Evolutionary conservation across 257 asterid genomes (phyloP).

Genomic region (Oldenlandia corymbosa): DNA sequence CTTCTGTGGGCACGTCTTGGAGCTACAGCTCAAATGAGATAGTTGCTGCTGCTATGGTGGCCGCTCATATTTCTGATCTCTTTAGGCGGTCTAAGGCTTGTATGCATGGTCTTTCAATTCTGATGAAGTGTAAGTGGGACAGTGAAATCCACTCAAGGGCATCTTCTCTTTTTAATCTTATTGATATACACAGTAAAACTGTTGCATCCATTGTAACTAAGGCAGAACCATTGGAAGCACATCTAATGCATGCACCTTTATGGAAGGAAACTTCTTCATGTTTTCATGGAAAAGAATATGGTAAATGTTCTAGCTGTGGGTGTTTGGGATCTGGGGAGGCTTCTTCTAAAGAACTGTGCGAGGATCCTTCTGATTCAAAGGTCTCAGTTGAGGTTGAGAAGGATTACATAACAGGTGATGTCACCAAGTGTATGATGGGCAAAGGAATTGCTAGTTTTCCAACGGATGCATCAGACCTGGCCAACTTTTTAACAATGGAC

Average conservation of each 20-base stretch:
- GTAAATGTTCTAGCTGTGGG: conserved; percentile 43
- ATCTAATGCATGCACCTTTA: conserved; percentile 53
- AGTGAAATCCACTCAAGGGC: conserved; percentile 75
- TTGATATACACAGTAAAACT: conserved; percentile 85
- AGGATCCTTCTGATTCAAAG: conserved; percentile 36
- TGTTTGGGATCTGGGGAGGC: conserved; percentile 45
- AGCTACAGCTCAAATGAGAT: conserved; percentile 90
- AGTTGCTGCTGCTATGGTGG: conserved; percentile 99
- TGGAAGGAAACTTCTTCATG: conserved; percentile 40
- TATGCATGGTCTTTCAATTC: conserved; percentile 79
- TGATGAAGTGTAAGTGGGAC: conserved; percentile 91
- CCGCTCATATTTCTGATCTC: conserved; percentile 94
- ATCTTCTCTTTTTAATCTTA: conserved; percentile 84
- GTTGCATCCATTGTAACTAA: conserved; percentile 86
- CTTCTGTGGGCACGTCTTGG: conserved; percentile 88
- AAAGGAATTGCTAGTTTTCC: conserved; percentile 64
- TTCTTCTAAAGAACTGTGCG: conserved; percentile 32
- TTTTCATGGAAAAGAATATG: conserved; percentile 51
- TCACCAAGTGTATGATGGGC: conserved; percentile 38
- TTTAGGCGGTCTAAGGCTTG: conserved; percentile 95
- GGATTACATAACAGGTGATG: conserved; percentile 29
- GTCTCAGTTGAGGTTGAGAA: conserved; percentile 31
- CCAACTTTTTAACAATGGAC: conserved; percentile 88
- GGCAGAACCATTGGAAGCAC: conserved; percentile 95
- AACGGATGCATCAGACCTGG: conserved; percentile 84